Evolutionary conservation across 305 asterid genomes (phyloP).

Genomic region (Caryopteris hybrid): DNA sequence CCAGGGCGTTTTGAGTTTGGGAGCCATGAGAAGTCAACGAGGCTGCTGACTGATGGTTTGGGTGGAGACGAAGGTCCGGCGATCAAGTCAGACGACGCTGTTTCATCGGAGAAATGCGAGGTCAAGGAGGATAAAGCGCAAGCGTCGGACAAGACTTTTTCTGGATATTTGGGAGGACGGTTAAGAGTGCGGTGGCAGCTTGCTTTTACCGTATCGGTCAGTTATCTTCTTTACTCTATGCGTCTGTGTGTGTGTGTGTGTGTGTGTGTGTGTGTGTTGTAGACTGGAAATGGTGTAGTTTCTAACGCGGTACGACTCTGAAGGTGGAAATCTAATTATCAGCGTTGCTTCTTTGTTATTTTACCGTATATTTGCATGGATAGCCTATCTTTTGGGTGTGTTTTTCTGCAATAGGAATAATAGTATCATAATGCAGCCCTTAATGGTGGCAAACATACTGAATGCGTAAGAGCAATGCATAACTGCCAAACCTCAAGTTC

Average conservation of each 20-base stretch:
- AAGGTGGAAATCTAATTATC: not conserved
- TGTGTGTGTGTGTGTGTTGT: not conserved
- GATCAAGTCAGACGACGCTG: conserved; percentile 22
- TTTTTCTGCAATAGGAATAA: not conserved
- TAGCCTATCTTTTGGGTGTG: not conserved
- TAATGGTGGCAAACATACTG: not conserved
- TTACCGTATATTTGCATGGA: not conserved
- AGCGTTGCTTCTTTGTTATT: not conserved
- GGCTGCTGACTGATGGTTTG: conserved; percentile 17
- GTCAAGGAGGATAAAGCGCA: conserved; percentile 20
- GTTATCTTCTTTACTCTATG: conserved; percentile 20
- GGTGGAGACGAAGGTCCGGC: conserved; percentile 11
- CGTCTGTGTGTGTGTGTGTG: not conserved
- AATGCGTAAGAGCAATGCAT: not conserved
- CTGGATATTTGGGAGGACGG: conserved; percentile 30
- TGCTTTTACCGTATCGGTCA: conserved; percentile 50
- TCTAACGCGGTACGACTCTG: conserved; percentile 4
- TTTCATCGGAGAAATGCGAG: conserved; percentile 27
- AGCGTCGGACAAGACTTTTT: conserved; percentile 23
- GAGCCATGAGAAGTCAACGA: conserved; percentile 41
- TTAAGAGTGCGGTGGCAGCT: conserved; percentile 42
- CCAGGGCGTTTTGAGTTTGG: conserved; percentile 37
- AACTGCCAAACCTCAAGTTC: not conserved
- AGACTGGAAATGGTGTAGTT: not conserved
- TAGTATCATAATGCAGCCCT: not conserved